Conservation (phyloP, 2,329 filamentous ascomycete genomes). For the Cadophora luteo-olivacea region DNA sequence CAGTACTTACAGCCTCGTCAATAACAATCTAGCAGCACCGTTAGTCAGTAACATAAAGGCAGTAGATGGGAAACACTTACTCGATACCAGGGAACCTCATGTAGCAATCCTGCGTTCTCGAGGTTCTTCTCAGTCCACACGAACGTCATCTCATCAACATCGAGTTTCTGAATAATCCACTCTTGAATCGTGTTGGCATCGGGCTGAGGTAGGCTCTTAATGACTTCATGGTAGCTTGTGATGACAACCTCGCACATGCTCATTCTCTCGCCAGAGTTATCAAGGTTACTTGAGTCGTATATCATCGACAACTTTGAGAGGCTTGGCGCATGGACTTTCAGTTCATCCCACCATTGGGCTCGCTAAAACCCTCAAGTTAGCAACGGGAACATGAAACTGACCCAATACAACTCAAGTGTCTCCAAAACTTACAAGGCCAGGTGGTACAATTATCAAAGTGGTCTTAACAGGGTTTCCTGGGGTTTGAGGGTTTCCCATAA, state of each 20-base stretch:
- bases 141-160: background rate
- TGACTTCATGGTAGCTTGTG: background rate
- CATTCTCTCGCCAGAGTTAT: background rate
- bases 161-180: background rate
- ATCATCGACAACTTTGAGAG: background rate
- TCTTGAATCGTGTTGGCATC: background rate
- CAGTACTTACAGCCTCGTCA: background rate
- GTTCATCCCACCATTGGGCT: background rate
- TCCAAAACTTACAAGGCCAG: background rate
- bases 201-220: background rate
- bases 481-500: background rate
- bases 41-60: too few species aligned
- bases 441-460: background rate
- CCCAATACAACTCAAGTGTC: too few species aligned
- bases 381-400: too few species aligned
- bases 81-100: background rate
- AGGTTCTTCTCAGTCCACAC: background rate
- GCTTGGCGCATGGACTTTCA: background rate
- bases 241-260: background rate
- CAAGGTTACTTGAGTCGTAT: background rate
- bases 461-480: background rate
- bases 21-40: background rate
- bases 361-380: background rate
- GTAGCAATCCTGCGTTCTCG: background rate
- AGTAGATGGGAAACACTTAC: background rate